Base-by-base conservation (phyloP, 495 filamentous ascomycete species). In the Astrothelium subdiscretum region DNA sequence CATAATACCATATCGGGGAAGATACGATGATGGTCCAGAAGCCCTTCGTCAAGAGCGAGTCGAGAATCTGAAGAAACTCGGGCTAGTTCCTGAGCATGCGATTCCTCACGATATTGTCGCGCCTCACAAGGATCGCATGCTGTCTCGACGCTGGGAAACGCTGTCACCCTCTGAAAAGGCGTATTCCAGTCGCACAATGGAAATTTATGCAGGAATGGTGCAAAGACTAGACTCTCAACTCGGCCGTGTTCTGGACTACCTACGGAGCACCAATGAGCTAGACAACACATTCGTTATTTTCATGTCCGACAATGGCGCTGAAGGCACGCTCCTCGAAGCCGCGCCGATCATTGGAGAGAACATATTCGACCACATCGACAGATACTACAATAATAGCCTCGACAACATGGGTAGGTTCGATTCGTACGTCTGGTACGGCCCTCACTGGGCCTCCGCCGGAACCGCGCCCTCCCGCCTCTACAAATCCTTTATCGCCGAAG, bases 261-360 rank as follows among this genome's bases (percentile, higher is more conserved):
- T 83, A 10, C 68, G 76, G 27, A 71, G 73, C 5, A 82, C 76
- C 40, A 76, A 73, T 48, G 82, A 86, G 64, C 72, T 83, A 1
- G 80, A 85, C 65, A 83, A 85, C 67, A 85, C 83, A 5, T 80
- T 83, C 52, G 75, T 84, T 51, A 74, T 80, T 62, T 84, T 84
- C 73, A 80, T 84, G 78, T 81, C 78, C 35, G 80, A 85, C 69
- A 85, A 84, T 62, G 81, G 81, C n/a, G 82, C 82, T 59, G 82
- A 85, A 61, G 82, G 81, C 32, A 77, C 78, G 31, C 73, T 78
- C 42, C 77, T 80, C 62, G 81, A 84, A 62, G 80, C 81, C 24
- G 75, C 77, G 40, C 80, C 83, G 1, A 74, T 74, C 63, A 72
- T 77, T 63, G 68, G 74, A 27, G 71, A 75, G 15, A 73, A 72